Base-by-base conservation (phyloP, 2,329 filamentous ascomycete species). In the Ceratocystis diversiconidia region DNA sequence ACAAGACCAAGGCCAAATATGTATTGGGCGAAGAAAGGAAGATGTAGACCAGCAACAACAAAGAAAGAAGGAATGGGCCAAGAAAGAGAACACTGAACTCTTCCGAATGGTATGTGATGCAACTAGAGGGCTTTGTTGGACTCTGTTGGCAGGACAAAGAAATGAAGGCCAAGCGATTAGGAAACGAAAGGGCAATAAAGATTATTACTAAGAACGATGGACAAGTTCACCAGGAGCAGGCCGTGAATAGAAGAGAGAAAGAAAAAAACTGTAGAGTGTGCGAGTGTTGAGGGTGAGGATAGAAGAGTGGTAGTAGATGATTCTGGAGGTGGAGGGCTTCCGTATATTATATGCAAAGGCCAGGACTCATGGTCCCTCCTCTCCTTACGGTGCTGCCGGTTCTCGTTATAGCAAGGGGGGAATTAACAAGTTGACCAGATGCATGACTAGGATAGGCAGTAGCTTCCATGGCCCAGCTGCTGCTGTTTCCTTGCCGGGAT, bases 211-310 rank as follows among this genome's bases (percentile, higher is more conserved):
- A 43, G 64, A 63, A 64, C 55, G 52, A 68, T 25, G 61, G 66
- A 65, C 64, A 57, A 63, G 64, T 64, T 68, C 64, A 64, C 64
- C 64, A 68, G 66, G 66, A 67, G 62, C 66, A 65, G 59, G 66
- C 65, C 66, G 61, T 52, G 44, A 63, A 65, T 44, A 67, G 57
- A 62, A 63, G 66, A 62, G 30, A 44, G 44, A 63, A 57, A 19
- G 36, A 61, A 36, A 36, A 55, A 43, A 52, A 19, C 36, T 44
- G 57, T 55, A 67, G 44, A 67, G 65, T 57, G 50, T 61, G 64
- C 30, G 61, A 61, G 66, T 66, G 66, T 61, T 44, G 50, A 62
- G 55, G 65, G 61, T 65, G 66, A 19, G 66, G 66, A 66, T 55
- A n/a, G 55, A 62, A 60, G 28, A 50, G 28, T 19, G 4, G 41